phyloP scores from a whole-genome alignment of 176 grass and related monocot genomes.

The sorghum (Sorghum bicolor) region Sorghum_bicolor_NCBIv3 NC_012872.2:65637501-65638000 shows the following conservation, averaged over 20 bases:
- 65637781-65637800: conserved; percentile 56
- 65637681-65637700: conserved; percentile 67
- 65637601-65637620: conserved; percentile 44
- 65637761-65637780: conserved; percentile 56
- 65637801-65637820: conserved; percentile 39
- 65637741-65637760: conserved; percentile 73
- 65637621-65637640: conserved; percentile 65
- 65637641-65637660: conserved; percentile 69
- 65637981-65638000: conserved; percentile 65
- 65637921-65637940: conserved; percentile 63
- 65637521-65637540: background rate
- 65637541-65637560: background rate
- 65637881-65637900: conserved; percentile 28
- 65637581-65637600: conserved; percentile 54
- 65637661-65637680: conserved; percentile 75
- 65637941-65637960: conserved; percentile 66
- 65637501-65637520: background rate
- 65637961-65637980: conserved; percentile 67
- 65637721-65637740: conserved; percentile 62
- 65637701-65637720: conserved; percentile 71
- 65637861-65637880: conserved; percentile 64
- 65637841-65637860: conserved; percentile 63
- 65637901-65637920: conserved; percentile 38
- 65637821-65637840: conserved; percentile 51
- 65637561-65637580: conserved; percentile 52